Evolutionary conservation across 345 rosid genomes (phyloP).

Genomic region (Dipteronia sinensis): DNA sequence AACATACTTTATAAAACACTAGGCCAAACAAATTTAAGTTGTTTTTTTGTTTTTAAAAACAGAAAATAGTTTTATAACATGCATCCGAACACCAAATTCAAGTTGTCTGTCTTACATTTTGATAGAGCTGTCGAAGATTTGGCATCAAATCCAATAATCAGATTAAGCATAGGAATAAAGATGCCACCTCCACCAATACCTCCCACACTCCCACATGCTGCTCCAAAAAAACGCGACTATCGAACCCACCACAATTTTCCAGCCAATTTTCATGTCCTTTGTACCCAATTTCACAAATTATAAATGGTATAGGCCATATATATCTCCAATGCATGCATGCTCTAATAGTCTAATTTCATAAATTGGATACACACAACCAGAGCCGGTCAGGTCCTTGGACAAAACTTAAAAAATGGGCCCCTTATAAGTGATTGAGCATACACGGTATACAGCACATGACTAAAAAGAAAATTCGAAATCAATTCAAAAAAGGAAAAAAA

Average conservation of each 20-base stretch:
- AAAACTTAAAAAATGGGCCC: no score
- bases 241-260: slow-evolving; percentile 46
- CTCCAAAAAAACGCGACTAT: slow-evolving; percentile 52
- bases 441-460: no score
- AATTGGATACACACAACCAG: not conserved
- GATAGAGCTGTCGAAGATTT: slow-evolving; percentile 54
- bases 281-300: slow-evolving; percentile 10
- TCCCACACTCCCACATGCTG: slow-evolving; percentile 55
- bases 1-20: no score
- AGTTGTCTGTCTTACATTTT: slow-evolving; percentile 36
- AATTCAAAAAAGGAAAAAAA: no score
- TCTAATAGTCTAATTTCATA: no score
- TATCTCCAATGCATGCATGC: not conserved
- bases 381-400: no score
- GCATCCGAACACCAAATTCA: slow-evolving; percentile 15
- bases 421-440: no score
- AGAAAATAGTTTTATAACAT: no score
- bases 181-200: slow-evolving; percentile 62
- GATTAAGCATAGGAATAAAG: slow-evolving; percentile 52
- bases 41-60: no score
- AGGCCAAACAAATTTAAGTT: no score
- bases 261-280: slow-evolving; percentile 40
- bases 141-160: slow-evolving; percentile 51
- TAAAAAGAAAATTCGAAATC: no score
- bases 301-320: not conserved